Conservation (phyloP, 129 eudicot genomes). For the Flaveria sonorensis region DNA sequence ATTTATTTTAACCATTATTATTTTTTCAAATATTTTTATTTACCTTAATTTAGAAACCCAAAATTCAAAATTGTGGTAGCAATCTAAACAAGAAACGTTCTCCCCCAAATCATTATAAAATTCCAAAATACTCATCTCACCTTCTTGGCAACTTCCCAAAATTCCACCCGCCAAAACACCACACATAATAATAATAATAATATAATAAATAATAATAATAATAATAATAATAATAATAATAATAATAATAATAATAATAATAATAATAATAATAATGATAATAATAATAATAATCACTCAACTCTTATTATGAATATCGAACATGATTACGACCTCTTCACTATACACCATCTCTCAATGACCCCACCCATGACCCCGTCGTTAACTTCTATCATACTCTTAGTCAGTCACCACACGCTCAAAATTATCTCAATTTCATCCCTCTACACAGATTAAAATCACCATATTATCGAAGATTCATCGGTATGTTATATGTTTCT, state of each 20-base stretch:
- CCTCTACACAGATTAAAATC: not conserved
- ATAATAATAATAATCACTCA: slow-evolving; percentile 3
- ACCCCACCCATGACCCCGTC: slow-evolving; percentile 35
- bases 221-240: not conserved
- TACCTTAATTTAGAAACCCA: not conserved
- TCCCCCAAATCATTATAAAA: slow-evolving; percentile 10
- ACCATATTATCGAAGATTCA: not conserved
- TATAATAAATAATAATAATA: no score
- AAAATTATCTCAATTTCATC: not conserved
- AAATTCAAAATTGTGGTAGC: slow-evolving; percentile 16
- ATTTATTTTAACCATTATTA: not conserved
- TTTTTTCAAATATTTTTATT: not conserved
- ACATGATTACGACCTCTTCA: slow-evolving; percentile 30
- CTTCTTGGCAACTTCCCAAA: slow-evolving; percentile 35
- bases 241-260: not conserved
- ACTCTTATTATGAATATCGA: slow-evolving; percentile 26
- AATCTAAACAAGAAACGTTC: slow-evolving; percentile 12
- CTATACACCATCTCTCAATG: slow-evolving; percentile 17
- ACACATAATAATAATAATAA: no score
- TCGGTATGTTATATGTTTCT: slow-evolving; percentile 16
- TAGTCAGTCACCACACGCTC: slow-evolving; percentile 23
- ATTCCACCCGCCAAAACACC: slow-evolving; percentile 34
- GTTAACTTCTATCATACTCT: slow-evolving; percentile 37
- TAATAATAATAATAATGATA: no score
- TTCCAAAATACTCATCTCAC: not conserved